These are phyloP conservation scores for Zygotorulaspora danielsina DNA, from an alignment of 805 yeast genomes.

Conservation along the genomic window DNA sequence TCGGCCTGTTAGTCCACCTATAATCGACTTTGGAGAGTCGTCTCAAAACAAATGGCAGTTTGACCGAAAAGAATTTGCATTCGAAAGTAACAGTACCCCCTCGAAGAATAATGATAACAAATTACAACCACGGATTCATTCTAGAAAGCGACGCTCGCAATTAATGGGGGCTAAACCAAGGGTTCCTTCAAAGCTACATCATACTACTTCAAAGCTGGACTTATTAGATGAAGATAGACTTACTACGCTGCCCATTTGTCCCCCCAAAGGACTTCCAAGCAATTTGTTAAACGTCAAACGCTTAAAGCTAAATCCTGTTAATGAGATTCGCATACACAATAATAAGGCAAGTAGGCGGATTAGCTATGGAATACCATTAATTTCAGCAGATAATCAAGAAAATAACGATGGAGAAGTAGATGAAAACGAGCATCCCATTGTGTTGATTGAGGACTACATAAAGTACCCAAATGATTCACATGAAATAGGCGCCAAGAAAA, in stretches of 20 bases:
- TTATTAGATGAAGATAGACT: slow-evolving; percentile 29
- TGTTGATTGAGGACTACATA: slow-evolving; percentile 33
- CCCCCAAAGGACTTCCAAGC: slow-evolving; percentile 16
- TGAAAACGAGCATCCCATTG: slow-evolving; percentile 23
- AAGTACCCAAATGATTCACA: slow-evolving; percentile 12
- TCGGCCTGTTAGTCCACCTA: slow-evolving; percentile 17
- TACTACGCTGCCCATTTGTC: slow-evolving; percentile 32
- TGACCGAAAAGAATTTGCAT: slow-evolving; percentile 27
- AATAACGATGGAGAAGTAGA: slow-evolving; percentile 11
- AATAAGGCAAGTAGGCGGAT: slow-evolving; percentile 14
- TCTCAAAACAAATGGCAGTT: slow-evolving; percentile 29
- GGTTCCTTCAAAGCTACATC: slow-evolving; percentile 23
- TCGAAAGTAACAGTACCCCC: slow-evolving; percentile 34
- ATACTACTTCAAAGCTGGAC: slow-evolving; percentile 31
- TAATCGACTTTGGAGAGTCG: slow-evolving; percentile 14
- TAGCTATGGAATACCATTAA: slow-evolving; percentile 14
- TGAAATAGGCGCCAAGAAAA: slow-evolving; percentile 15
- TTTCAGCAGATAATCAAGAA: background rate
- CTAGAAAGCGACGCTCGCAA: slow-evolving; percentile 23
- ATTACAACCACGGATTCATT: slow-evolving; percentile 14
- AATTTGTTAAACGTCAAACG: slow-evolving; percentile 7
- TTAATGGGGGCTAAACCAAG: slow-evolving; percentile 33
- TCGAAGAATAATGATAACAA: slow-evolving; percentile 18
- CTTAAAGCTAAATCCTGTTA: slow-evolving; percentile 14
- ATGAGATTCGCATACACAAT: slow-evolving; percentile 22